Conservation (phyloP, 352 stramenopile species). For the Phytopythium ostracodes region DNA sequence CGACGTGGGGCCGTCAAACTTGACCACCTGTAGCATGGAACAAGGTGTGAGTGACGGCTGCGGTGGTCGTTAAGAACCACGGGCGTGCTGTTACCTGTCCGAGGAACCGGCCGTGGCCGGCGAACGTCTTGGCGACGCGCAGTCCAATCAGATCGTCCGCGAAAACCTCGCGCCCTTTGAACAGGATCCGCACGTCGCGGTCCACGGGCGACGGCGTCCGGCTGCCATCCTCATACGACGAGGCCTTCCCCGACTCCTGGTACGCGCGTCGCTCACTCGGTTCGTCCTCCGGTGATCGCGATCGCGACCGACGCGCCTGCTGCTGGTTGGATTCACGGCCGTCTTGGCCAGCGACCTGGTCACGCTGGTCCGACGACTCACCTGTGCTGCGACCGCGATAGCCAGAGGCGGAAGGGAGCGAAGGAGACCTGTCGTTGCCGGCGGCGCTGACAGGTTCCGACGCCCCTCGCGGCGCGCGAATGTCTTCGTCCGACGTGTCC, state of each 20-base stretch:
- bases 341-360: not conserved
- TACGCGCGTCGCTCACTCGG: not conserved
- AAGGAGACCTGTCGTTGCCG: not conserved
- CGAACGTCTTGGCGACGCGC: constrained; percentile 83
- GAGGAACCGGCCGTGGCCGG: constrained; percentile 73
- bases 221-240: not conserved
- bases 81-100: constrained; percentile 63
- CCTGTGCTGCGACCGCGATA: not conserved
- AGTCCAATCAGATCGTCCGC: constrained; percentile 74
- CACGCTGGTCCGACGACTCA: not conserved
- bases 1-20: constrained; percentile 66
- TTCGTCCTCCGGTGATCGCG: not conserved
- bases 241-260: constrained; percentile 10
- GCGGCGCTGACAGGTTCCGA: not conserved
- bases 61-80: too few relatives aligned
- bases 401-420: not conserved
- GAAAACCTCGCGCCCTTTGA: constrained; percentile 70
- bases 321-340: not conserved
- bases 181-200: constrained; percentile 56
- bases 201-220: constrained; percentile 29
- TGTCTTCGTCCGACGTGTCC: constrained; percentile 27
- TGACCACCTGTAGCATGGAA: constrained; percentile 51
- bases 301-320: not conserved
- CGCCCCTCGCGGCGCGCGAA: constrained; percentile 5
- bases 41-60: too few relatives aligned